Conservation (phyloP, 352 stramenopile genomes). For the Globisporangium solare region DNA sequence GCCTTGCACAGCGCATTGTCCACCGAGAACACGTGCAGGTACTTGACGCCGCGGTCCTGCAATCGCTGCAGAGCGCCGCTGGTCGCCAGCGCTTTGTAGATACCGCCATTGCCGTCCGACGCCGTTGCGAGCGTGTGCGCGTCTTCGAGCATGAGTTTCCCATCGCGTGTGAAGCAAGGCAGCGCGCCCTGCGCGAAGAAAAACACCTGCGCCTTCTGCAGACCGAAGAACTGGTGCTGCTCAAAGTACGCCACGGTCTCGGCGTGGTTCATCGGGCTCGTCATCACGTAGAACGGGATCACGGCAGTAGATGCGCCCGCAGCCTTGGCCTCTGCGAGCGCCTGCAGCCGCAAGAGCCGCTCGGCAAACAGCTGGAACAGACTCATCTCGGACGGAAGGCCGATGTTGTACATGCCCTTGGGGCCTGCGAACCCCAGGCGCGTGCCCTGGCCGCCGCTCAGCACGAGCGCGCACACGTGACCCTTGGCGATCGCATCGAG, state of each 20-base stretch:
- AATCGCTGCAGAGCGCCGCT: constrained; percentile 89
- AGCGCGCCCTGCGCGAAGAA: constrained; percentile 97
- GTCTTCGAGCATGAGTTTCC: constrained; percentile 96
- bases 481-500: constrained; percentile 80
- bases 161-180: constrained; percentile 91
- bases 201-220: constrained; percentile 81
- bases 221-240: constrained; percentile 89
- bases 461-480: constrained; percentile 92
- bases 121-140: constrained; percentile 80
- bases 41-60: constrained; percentile 81
- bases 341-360: constrained; percentile 77
- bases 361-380: constrained; percentile 95
- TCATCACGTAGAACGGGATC: constrained; percentile 96
- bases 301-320: constrained; percentile 1
- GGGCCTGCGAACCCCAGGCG: constrained; percentile 94
- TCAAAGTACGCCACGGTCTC: constrained; percentile 91
- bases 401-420: constrained; percentile 95
- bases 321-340: constrained; percentile 18
- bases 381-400: constrained; percentile 87
- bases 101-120: constrained; percentile 97
- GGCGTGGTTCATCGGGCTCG: constrained; percentile 94
- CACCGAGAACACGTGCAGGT: constrained; percentile 96
- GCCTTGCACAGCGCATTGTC: constrained; percentile 97
- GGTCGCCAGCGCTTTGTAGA: constrained; percentile 92
- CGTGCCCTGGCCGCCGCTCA: constrained; percentile 95